Conservation (phyloP, 495 filamentous ascomycete species). For the Penicillium canariense region DNA sequence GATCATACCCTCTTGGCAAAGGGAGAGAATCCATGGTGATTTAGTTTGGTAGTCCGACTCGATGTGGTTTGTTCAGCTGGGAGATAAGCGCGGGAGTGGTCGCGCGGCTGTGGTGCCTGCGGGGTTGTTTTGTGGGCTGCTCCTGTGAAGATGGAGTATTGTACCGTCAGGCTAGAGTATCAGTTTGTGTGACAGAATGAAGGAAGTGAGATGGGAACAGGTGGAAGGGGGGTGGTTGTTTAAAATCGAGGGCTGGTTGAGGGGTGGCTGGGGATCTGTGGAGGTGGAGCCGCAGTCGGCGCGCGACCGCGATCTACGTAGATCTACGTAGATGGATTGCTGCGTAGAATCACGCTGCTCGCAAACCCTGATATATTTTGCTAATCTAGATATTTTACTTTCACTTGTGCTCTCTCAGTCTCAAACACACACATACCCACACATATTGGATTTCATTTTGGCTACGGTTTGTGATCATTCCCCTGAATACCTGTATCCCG, state of each 20-base stretch:
- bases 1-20: neutral
- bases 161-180: neutral
- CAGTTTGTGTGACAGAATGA: neutral
- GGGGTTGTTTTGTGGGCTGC: neutral
- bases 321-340: too few relatives aligned
- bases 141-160: neutral
- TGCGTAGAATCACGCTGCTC: too few relatives aligned
- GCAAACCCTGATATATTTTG: too few relatives aligned
- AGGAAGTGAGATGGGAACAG: neutral
- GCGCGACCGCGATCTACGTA: neutral
- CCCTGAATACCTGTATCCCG: too few relatives aligned
- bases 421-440: too few relatives aligned
- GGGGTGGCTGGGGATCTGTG: constrained; percentile 3
- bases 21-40: constrained; percentile 12
- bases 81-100: neutral
- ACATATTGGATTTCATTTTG: too few relatives aligned
- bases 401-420: too few relatives aligned
- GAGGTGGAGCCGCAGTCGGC: neutral
- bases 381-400: too few relatives aligned
- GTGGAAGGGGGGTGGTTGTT: neutral
- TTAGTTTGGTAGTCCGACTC: neutral
- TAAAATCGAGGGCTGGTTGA: neutral
- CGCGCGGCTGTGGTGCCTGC: neutral
- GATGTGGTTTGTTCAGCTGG: neutral
- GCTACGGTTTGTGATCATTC: too few relatives aligned